Evolutionary conservation across 2,329 filamentous ascomycete species (phyloP), one percentile per base, ranked within the genome.

Genomic region (Exutisphaerella laricina): DNA sequence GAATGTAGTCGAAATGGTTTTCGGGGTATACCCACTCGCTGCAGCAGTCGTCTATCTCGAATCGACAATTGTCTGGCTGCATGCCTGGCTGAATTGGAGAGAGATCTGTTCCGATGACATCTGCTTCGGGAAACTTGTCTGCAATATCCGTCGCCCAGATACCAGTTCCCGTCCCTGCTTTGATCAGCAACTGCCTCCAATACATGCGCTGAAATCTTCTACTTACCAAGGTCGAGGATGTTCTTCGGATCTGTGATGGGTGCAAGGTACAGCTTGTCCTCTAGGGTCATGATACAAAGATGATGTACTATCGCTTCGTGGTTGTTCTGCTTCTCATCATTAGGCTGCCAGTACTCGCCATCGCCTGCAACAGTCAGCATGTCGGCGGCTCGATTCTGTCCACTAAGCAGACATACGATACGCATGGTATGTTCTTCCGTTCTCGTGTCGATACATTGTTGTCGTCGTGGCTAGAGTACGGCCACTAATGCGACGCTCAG

Each of bases 221-320:
- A n/a, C 41, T 3, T 26, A 50, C 71, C 71, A 18, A 71, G 54
- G 54, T 76, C 73, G 1, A 76, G 59, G 5, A 68, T 58, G 9
- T 48, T 43, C 33, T 46, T 45, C 5, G 58, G 58, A 5, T 48
- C 32, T 34, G 41, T 40, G 28, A 61, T 50, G 1, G 60, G 60
- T 7, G 60, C 57, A 14, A 62, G 54, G 48, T 55, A 60, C 23
- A 63, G 51, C 22, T 49, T 44, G 30, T 57, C 58, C 36, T 55
- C 43, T 2, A 63, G 54, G 0, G 62, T 62, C 47, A 67, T 49
- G 29, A 60, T 47, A 54, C 63, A 66, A 48, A 71, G 58, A 54
- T 67, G 64, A 50, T 71, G 69, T 41, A 58, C 46, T 26, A 58
- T 55, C 10, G 49, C 54, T 46, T 60, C 56, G 32, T 59, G 55